A percentile compares a stretch with the other conserved stretches of the same genome.
Conservation (phyloP, 140 eudicot genomes). For the Erigeron philadelphicus region DNA sequence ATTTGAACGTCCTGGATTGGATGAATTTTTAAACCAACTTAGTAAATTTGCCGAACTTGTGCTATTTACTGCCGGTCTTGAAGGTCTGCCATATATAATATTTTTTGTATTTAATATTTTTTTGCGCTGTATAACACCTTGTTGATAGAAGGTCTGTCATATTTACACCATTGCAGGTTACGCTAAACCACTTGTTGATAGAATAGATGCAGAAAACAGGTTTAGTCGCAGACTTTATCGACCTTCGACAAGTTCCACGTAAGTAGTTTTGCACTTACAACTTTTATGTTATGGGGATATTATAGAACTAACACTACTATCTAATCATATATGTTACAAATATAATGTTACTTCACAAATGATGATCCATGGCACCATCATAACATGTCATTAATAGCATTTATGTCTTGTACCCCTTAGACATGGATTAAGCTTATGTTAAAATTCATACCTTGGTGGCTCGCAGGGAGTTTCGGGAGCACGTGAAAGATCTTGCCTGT, state of each 20-base stretch:
- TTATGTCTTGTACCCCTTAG: neutral
- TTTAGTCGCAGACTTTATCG: slow-evolving; percentile 77
- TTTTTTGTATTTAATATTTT: neutral
- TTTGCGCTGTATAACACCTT: slow-evolving; percentile 1
- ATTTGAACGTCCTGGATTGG: slow-evolving; percentile 94
- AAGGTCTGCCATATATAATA: slow-evolving; percentile 47
- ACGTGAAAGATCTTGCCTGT: slow-evolving; percentile 85
- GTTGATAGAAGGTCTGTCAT: no score
- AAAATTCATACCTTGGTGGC: slow-evolving; percentile 1
- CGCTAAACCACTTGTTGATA: slow-evolving; percentile 99
- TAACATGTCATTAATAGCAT: slow-evolving; percentile 20
- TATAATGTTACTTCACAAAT: neutral
- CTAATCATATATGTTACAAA: neutral
- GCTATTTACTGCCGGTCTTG: slow-evolving; percentile 96
- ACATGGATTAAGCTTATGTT: neutral
- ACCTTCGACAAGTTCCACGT: slow-evolving; percentile 96
- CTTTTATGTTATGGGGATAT: neutral
- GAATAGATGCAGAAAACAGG: slow-evolving; percentile 64
- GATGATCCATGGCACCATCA: slow-evolving; percentile 9
- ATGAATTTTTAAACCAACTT: slow-evolving; percentile 72
- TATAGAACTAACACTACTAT: neutral
- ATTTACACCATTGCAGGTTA: slow-evolving; percentile 51
- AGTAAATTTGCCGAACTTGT: slow-evolving; percentile 87
- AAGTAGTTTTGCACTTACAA: slow-evolving; percentile 38
- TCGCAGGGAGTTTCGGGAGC: slow-evolving; percentile 83